phyloP scores from a whole-genome alignment of 441 rosid genomes.

The Rhodomyrtus psidioides region DNA sequence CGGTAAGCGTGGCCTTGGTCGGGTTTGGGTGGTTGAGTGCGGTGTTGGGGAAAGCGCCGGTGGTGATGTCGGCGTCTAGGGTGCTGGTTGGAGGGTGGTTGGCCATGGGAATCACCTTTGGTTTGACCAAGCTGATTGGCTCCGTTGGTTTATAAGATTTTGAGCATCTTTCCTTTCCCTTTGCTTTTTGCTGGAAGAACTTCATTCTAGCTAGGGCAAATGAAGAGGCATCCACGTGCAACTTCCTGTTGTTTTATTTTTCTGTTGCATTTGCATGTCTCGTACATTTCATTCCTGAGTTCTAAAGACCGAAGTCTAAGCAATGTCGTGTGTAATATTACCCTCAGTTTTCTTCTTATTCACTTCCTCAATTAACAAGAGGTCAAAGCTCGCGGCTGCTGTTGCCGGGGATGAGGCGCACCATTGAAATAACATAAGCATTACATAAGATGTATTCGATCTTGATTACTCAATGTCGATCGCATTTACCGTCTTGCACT shows the following conservation, averaged over 20 bases:
- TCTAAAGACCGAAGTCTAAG: not conserved
- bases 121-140: not conserved
- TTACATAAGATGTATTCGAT: not conserved
- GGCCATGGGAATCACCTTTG: slow-evolving; percentile 1
- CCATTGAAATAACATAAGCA: not conserved
- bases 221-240: not conserved
- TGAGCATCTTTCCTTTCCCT: too few species aligned
- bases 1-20: not conserved
- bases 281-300: not conserved
- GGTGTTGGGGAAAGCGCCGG: not conserved
- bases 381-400: not conserved
- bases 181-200: not conserved
- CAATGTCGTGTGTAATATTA: not conserved
- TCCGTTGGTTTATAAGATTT: not conserved
- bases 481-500: not conserved
- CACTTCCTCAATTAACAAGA: not conserved
- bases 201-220: not conserved
- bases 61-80: not conserved
- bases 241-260: not conserved
- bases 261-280: not conserved
- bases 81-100: not conserved
- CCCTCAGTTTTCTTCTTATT: not conserved
- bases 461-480: not conserved
- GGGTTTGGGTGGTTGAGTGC: not conserved
- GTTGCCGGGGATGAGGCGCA: not conserved